Conservation (phyloP, 2,329 filamentous ascomycete genomes). For the Pleoardoris graminearum region DNA sequence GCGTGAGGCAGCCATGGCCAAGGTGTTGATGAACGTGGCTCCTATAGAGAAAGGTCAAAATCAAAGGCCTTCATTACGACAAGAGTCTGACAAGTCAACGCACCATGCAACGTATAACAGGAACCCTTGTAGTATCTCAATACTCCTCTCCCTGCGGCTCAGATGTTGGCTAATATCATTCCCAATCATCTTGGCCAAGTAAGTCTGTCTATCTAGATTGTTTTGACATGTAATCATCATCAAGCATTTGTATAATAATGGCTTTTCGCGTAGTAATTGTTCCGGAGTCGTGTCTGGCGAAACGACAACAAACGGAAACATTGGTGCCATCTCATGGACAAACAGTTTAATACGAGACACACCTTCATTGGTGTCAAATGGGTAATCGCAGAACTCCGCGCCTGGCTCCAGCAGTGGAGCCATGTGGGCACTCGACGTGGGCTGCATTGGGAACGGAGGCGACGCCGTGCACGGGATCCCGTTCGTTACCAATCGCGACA, state of each 20-base stretch:
- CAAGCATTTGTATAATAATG: constrained; percentile 9
- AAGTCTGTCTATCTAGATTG: constrained; percentile 1
- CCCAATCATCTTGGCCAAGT: constrained; percentile 5
- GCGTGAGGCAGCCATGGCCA: constrained; percentile 5
- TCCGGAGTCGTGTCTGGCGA: background rate
- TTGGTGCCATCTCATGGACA: constrained; percentile 6
- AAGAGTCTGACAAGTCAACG: background rate
- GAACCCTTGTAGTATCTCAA: constrained; percentile 9
- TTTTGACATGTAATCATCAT: constrained; percentile 13
- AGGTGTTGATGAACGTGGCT: constrained; percentile 12
- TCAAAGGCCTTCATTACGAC: background rate
- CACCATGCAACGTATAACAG: constrained; percentile 13
- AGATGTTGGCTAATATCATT: constrained; percentile 9
- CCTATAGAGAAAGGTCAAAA: constrained; percentile 1
- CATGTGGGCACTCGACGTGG: background rate
- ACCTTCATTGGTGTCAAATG: background rate
- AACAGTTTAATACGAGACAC: constrained; percentile 2
- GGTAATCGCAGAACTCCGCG: background rate
- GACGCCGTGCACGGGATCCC: background rate
- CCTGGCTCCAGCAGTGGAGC: background rate
- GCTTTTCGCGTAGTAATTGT: constrained; percentile 5
- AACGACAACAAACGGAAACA: constrained; percentile 14
- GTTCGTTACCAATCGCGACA: constrained; percentile 2
- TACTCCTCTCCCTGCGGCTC: constrained; percentile 6
- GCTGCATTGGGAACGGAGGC: background rate